These are phyloP conservation scores for Polyplosphaeria fusca DNA, from an alignment of 495 filamentous ascomycete species.

Conservation along the genomic window DNA sequence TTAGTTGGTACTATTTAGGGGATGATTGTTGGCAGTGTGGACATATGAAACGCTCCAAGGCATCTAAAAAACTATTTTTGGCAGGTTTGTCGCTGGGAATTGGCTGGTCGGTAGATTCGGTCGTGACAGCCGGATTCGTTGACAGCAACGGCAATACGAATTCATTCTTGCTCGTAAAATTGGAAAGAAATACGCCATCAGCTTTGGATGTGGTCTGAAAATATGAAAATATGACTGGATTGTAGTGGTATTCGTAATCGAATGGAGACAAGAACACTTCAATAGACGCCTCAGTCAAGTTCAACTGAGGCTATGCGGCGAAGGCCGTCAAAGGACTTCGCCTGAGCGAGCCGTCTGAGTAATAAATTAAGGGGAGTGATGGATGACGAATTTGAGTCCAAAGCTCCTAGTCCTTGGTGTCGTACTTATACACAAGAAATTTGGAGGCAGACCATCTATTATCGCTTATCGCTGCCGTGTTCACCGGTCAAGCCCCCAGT, in stretches of 20 bases:
- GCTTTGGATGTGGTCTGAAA: neutral
- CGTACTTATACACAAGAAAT: neutral
- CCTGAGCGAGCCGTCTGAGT: neutral
- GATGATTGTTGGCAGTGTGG: neutral
- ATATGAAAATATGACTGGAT: neutral
- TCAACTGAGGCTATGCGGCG: neutral
- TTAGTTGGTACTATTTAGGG: neutral
- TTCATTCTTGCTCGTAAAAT: too few species aligned
- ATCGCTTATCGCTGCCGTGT: too few species aligned
- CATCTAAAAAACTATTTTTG: neutral
- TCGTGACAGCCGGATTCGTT: neutral
- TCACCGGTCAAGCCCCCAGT: neutral
- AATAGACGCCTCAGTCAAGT: neutral
- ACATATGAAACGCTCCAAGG: neutral
- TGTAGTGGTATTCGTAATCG: neutral
- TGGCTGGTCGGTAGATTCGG: neutral
- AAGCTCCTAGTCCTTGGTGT: neutral
- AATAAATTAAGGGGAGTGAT: neutral
- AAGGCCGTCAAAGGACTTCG: neutral
- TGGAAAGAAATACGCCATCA: neutral
- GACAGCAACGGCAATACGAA: neutral
- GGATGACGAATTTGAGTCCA: neutral
- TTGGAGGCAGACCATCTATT: neutral
- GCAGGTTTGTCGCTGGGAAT: neutral
- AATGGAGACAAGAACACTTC: neutral